Evolutionary conservation across 2,329 filamentous ascomycete genomes (phyloP).

Genomic region (Amesomyces nigricolor): DNA sequence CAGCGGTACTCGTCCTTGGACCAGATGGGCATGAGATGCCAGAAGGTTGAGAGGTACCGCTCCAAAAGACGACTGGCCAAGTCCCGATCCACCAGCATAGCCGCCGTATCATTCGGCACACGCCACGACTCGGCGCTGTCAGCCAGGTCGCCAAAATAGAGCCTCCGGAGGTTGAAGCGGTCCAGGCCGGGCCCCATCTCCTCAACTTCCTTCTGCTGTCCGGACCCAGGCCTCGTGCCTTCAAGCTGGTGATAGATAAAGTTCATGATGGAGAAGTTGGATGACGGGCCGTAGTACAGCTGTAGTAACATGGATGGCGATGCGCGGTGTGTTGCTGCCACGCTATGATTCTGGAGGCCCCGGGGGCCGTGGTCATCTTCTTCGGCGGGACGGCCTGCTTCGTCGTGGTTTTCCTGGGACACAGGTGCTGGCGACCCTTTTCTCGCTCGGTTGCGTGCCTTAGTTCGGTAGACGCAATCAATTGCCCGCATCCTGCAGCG

Average conservation of each 20-base stretch:
- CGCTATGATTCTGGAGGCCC: background rate
- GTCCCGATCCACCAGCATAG: conserved; percentile 3
- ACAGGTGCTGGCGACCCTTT: background rate
- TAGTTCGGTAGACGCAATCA: background rate
- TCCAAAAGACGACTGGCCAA: background rate
- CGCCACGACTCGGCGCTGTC: background rate
- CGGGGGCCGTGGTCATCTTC: background rate
- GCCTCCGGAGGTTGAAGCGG: conserved; percentile 2
- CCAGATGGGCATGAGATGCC: conserved; percentile 3
- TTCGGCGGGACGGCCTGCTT: background rate
- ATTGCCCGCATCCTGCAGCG: background rate
- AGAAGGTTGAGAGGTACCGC: conserved; percentile 2
- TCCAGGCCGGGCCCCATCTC: conserved; percentile 8
- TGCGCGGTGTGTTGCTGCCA: conserved; percentile 4
- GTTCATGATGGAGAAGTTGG: conserved; percentile 2
- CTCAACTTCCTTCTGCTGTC: conserved; percentile 4
- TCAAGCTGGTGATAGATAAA: conserved; percentile 2
- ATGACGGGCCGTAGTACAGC: conserved; percentile 4
- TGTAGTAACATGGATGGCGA: conserved; percentile 5
- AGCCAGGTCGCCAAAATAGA: conserved; percentile 4
- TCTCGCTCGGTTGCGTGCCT: conserved; percentile 1
- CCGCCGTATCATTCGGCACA: background rate
- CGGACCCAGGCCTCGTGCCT: background rate
- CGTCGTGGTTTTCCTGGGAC: too few relatives aligned
- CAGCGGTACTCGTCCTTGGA: conserved; percentile 4